These are phyloP conservation scores for Micromonas commoda DNA, from an alignment of 139 green algal species.

Conservation along the genomic window DNA sequence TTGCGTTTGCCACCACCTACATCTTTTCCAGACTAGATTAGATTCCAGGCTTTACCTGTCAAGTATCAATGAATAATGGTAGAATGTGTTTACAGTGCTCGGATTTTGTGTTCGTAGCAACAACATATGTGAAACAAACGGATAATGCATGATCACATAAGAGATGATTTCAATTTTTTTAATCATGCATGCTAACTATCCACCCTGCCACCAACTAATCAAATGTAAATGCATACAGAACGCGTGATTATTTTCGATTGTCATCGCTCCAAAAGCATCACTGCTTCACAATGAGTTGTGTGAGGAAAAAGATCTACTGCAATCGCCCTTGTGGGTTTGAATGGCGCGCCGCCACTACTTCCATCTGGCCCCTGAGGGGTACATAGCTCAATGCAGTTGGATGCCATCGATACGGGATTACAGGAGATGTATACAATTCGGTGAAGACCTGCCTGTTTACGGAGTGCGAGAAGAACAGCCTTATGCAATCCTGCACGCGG, in stretches of 20 bases:
- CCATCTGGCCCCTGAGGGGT: conserved; percentile 15
- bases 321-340: conserved; percentile 33
- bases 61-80: too few species aligned
- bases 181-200: too few species aligned
- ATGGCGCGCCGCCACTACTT: conserved; percentile 18
- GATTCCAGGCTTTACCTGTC: too few species aligned
- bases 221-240: too few species aligned
- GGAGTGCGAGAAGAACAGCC: conserved; percentile 28
- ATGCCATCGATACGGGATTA: conserved; percentile 35
- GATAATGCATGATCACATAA: too few species aligned
- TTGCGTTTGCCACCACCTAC: too few species aligned
- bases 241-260: background rate
- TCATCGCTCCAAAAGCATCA: conserved; percentile 39
- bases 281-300: conserved; percentile 43
- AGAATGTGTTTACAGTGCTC: too few species aligned
- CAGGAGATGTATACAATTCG: conserved; percentile 40
- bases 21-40: too few species aligned
- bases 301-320: conserved; percentile 47
- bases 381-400: conserved; percentile 42
- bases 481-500: conserved; percentile 38
- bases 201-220: too few species aligned
- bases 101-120: too few species aligned
- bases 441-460: background rate
- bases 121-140: too few species aligned
- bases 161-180: too few species aligned